Evolutionary conservation across 345 rosid species (phyloP).

Genomic region (Salix exigua): DNA sequence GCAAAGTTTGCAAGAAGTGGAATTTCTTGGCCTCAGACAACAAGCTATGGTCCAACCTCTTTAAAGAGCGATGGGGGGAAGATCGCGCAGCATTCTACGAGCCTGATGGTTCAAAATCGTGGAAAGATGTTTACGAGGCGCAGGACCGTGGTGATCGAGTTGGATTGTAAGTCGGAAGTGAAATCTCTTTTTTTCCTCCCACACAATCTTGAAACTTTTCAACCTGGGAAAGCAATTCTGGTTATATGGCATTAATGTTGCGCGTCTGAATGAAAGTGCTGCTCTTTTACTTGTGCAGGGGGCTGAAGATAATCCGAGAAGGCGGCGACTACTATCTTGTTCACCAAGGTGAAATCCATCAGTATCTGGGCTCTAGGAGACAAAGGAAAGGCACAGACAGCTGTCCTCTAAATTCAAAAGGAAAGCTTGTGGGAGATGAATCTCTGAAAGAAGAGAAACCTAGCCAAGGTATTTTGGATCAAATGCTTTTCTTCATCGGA

Average conservation of each 20-base stretch:
- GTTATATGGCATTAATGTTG: neutral
- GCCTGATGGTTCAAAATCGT: constrained; percentile 37
- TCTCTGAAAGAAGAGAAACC: constrained; percentile 23
- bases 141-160: constrained; percentile 58
- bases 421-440: constrained; percentile 3
- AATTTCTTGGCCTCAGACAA: constrained; percentile 42
- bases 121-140: constrained; percentile 53
- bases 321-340: constrained; percentile 46
- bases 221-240: neutral
- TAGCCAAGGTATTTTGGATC: constrained; percentile 37
- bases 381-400: constrained; percentile 12
- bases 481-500: constrained; percentile 50
- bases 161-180: constrained; percentile 42
- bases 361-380: constrained; percentile 41
- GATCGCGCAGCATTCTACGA: constrained; percentile 40
- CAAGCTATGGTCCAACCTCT: constrained; percentile 42
- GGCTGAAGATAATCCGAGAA: constrained; percentile 56
- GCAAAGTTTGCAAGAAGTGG: constrained; percentile 61
- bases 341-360: constrained; percentile 56
- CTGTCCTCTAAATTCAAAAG: neutral
- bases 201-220: neutral
- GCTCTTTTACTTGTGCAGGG: constrained; percentile 30
- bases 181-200: neutral
- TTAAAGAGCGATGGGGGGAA: constrained; percentile 56
- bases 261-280: neutral